These are phyloP conservation scores for Cinchona pubescens DNA, from an alignment of 257 asterid species.

Conservation along the genomic window DNA sequence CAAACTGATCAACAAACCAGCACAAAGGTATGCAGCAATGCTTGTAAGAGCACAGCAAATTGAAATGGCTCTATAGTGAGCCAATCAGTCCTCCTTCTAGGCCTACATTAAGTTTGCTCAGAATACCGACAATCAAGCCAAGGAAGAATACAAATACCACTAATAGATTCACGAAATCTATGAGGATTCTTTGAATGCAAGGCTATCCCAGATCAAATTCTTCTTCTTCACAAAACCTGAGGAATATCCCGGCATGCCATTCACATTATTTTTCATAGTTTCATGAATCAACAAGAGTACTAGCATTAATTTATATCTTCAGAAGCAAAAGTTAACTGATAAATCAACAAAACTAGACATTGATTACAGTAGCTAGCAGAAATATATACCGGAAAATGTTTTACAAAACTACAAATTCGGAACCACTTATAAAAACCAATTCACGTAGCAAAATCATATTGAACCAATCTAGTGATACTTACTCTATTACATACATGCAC, in stretches of 20 bases:
- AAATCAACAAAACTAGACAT: not conserved
- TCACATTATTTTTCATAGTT: not conserved
- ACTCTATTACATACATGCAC: no score
- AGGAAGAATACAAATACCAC: conserved; percentile 34
- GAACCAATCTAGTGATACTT: no score
- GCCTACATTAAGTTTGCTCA: conserved; percentile 17
- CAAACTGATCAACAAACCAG: conserved; percentile 26
- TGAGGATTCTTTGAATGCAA: conserved; percentile 29
- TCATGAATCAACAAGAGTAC: not conserved
- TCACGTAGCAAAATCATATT: no score
- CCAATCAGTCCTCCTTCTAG: conserved; percentile 39
- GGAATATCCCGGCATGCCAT: conserved; percentile 41
- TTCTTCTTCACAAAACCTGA: conserved; percentile 40
- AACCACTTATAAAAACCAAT: no score
- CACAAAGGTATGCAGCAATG: conserved; percentile 31
- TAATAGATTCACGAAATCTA: conserved; percentile 42
- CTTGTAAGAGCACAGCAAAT: conserved; percentile 44
- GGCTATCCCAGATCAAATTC: conserved; percentile 29
- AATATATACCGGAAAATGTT: no score
- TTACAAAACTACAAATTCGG: no score
- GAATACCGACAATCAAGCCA: conserved; percentile 20
- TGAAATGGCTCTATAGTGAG: conserved; percentile 22
- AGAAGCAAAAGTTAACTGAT: not conserved
- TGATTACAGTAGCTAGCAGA: no score
- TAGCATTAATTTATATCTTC: no score